Percentiles rank a stretch among this genome's conserved stretches.
These are phyloP conservation scores for Pleurotus tuoliensis DNA, from an alignment of 768 basidiomycete species.

Conservation along the genomic window DNA sequence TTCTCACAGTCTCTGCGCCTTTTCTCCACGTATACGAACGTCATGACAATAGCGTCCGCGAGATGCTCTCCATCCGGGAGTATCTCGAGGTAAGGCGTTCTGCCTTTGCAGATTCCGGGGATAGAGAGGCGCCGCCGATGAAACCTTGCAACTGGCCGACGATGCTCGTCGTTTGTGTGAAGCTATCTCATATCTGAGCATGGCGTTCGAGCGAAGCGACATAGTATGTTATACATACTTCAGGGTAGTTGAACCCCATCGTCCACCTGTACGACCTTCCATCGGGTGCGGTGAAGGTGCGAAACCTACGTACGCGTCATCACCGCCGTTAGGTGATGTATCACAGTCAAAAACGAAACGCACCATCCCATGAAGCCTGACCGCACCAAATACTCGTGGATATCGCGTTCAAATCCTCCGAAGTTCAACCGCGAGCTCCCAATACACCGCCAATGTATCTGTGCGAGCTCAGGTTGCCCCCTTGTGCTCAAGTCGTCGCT, in stretches of 20 bases:
- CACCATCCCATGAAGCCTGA: slow-evolving; percentile 15
- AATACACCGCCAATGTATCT: slow-evolving; percentile 29
- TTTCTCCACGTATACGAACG: slow-evolving; percentile 27
- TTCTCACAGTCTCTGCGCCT: slow-evolving; percentile 14
- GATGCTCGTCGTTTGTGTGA: slow-evolving; percentile 1
- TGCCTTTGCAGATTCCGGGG: slow-evolving; percentile 10
- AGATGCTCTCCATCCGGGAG: slow-evolving; percentile 21
- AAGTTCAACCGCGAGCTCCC: slow-evolving; percentile 26
- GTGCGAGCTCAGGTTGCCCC: slow-evolving; percentile 24
- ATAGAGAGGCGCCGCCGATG: not conserved
- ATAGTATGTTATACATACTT: not conserved
- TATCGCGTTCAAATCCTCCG: slow-evolving; percentile 19
- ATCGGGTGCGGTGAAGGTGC: slow-evolving; percentile 20
- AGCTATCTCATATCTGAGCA: not conserved
- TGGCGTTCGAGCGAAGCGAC: not conserved
- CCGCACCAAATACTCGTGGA: slow-evolving; percentile 22
- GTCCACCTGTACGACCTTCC: slow-evolving; percentile 22
- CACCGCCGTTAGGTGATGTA: not conserved
- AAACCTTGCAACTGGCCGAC: not conserved
- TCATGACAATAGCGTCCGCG: slow-evolving; percentile 22
- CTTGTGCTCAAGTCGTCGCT: not conserved
- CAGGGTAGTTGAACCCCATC: slow-evolving; percentile 3
- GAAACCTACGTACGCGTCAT: slow-evolving; percentile 11
- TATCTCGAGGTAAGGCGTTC: slow-evolving; percentile 17
- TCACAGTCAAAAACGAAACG: slow-evolving; percentile 12